phyloP scores from a whole-genome alignment of 768 basidiomycete species.

The Trametes sanguinea region DNA sequence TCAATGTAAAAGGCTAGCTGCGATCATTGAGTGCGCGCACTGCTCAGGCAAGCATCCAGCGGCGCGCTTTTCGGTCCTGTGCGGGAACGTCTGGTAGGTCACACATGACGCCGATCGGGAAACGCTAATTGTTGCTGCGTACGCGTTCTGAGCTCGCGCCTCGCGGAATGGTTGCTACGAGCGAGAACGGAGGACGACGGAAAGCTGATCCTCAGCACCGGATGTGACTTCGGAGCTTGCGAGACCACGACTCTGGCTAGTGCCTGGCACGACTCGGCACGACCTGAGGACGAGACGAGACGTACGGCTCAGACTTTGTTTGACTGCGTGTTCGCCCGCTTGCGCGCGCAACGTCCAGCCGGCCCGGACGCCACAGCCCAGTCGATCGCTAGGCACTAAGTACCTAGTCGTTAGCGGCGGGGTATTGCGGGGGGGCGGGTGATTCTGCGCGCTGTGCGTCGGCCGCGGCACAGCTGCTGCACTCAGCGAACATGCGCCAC shows the following conservation, averaged over 20 bases:
- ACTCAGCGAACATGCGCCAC: neutral
- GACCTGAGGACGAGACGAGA: neutral
- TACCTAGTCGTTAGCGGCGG: neutral
- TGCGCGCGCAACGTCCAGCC: neutral
- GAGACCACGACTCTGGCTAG: too few relatives aligned
- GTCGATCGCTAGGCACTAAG: slow-evolving; percentile 3
- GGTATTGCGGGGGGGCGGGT: neutral
- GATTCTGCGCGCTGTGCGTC: neutral
- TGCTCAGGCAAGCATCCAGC: neutral
- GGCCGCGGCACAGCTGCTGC: neutral
- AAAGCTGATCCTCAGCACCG: neutral
- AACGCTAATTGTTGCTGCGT: neutral
- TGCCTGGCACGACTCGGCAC: too few relatives aligned
- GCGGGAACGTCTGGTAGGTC: neutral
- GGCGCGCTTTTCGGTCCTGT: neutral
- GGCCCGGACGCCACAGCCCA: slow-evolving; percentile 5
- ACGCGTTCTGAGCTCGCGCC: neutral
- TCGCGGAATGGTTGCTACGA: neutral
- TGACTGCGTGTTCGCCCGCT: slow-evolving; percentile 2
- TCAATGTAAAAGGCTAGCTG: slow-evolving; percentile 1
- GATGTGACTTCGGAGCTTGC: neutral
- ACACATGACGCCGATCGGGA: slow-evolving; percentile 4
- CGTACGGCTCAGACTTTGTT: neutral
- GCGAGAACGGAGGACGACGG: neutral
- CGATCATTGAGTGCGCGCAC: neutral